These are phyloP conservation scores for Fraxinus baroniana DNA, from an alignment of 305 asterid species.

Conservation along the genomic window DNA sequence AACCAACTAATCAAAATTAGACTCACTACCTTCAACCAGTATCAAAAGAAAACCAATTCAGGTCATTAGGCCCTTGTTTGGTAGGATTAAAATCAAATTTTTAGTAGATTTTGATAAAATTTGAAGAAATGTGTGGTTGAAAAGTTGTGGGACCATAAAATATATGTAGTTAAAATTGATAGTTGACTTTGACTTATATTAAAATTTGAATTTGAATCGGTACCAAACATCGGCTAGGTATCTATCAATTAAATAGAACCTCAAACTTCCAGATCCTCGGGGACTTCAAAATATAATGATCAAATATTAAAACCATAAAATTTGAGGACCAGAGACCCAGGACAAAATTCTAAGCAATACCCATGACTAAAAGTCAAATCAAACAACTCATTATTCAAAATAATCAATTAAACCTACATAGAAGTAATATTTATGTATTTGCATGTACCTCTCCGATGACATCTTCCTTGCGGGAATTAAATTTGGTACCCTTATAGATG, in stretches of 20 bases:
- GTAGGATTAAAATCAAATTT: no score
- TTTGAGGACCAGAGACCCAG: neutral
- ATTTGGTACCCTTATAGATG: constrained; percentile 79
- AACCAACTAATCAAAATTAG: neutral
- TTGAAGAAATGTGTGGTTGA: no score
- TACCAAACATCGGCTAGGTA: neutral
- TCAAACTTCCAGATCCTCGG: neutral
- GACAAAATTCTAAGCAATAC: neutral
- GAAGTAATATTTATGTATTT: neutral
- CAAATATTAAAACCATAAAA: neutral
- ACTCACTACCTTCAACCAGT: neutral
- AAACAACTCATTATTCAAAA: constrained; percentile 5
- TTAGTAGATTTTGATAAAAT: no score
- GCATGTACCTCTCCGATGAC: constrained; percentile 63
- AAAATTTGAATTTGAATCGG: no score
- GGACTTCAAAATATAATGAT: neutral
- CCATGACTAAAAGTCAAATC: neutral
- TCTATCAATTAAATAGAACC: neutral
- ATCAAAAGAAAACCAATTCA: neutral
- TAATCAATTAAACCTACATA: neutral
- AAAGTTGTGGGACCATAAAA: no score
- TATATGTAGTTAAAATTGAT: no score
- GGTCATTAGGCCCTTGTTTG: neutral
- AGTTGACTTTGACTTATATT: no score
- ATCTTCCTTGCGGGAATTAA: constrained; percentile 90